phyloP scores from a whole-genome alignment of 75 land plant genomes.

The Chamaecyparis obtusa region DNA sequence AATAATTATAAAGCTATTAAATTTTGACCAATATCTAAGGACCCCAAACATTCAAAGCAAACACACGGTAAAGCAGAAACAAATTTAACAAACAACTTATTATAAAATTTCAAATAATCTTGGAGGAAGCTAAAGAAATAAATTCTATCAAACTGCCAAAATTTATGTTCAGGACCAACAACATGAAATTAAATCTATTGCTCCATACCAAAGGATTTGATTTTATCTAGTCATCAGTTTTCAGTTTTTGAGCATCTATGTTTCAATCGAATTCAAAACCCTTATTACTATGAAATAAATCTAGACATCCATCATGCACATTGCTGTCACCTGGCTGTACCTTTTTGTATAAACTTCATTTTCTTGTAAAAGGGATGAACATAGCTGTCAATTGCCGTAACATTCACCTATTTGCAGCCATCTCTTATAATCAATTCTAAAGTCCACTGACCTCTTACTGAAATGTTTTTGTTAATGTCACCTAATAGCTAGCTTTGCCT shows the following conservation, averaged over 20 bases:
- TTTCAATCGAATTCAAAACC: neutral
- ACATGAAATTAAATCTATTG: neutral
- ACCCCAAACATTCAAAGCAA: neutral
- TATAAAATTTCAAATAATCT: neutral
- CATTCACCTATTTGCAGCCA: neutral
- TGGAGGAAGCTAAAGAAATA: neutral
- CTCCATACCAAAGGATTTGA: neutral
- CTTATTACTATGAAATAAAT: neutral
- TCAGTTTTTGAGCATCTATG: neutral
- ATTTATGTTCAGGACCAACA: neutral
- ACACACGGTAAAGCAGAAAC: neutral
- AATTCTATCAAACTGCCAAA: neutral
- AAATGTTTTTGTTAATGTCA: neutral
- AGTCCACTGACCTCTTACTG: neutral
- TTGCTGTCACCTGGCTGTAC: neutral
- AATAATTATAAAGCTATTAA: neutral
- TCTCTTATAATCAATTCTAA: neutral
- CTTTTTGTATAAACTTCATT: neutral
- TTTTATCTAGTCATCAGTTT: neutral
- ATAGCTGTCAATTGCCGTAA: neutral
- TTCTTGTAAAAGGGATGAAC: neutral
- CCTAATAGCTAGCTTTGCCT: neutral
- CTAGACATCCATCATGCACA: neutral
- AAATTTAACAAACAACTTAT: neutral
- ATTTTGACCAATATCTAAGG: neutral